Conservation (phyloP, 1,284 basidiomycete species). For the Trichosporon inkin region DNA sequence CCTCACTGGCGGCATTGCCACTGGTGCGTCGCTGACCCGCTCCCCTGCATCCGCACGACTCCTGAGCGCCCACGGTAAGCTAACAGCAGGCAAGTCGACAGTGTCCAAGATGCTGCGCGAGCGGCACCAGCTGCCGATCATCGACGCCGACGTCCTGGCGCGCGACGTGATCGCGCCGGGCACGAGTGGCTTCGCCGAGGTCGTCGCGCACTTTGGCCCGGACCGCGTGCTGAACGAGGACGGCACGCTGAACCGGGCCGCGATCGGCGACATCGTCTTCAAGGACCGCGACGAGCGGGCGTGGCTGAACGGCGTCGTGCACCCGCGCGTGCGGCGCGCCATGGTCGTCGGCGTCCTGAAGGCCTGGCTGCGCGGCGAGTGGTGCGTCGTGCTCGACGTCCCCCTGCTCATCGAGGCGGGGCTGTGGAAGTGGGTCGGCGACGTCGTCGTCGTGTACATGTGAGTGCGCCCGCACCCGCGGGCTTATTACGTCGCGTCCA, state of each 20-base stretch:
- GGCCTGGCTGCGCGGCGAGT: slow-evolving; percentile 73
- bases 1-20: slow-evolving; percentile 93
- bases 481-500: too few species aligned
- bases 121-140: slow-evolving; percentile 63
- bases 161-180: slow-evolving; percentile 83
- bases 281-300: slow-evolving; percentile 67
- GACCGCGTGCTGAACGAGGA: slow-evolving; percentile 61
- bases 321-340: slow-evolving; percentile 75
- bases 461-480: slow-evolving; percentile 35
- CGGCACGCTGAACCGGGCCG: slow-evolving; percentile 73
- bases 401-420: slow-evolving; percentile 90
- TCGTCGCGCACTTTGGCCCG: slow-evolving; percentile 68
- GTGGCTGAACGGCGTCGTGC: slow-evolving; percentile 77
- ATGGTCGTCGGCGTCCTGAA: slow-evolving; percentile 68
- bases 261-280: slow-evolving; percentile 82
- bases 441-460: slow-evolving; percentile 76
- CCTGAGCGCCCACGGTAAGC: too few species aligned
- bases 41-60: not conserved
- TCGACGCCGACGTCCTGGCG: slow-evolving; percentile 90
- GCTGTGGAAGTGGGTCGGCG: slow-evolving; percentile 78
- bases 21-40: slow-evolving; percentile 54
- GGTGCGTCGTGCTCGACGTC: slow-evolving; percentile 80
- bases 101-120: slow-evolving; percentile 68
- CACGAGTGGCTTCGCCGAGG: slow-evolving; percentile 64
- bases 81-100: slow-evolving; percentile 65